Evolutionary conservation across 768 basidiomycete species (phyloP).

Genomic region (Termitomyces sp.): DNA sequence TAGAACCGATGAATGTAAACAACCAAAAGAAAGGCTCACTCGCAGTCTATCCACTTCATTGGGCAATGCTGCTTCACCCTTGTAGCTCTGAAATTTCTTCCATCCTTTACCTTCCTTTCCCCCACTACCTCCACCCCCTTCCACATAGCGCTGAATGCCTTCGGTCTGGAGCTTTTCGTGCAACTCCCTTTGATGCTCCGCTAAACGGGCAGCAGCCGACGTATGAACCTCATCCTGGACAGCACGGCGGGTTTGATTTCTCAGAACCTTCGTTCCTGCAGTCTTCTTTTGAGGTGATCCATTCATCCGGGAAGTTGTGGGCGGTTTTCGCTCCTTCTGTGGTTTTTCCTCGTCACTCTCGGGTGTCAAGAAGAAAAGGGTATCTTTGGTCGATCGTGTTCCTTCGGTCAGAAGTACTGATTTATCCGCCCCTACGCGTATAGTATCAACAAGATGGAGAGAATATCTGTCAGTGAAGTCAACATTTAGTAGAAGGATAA

Average conservation of each 20-base stretch:
- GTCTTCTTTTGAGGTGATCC: slow-evolving; percentile 71
- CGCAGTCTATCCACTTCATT: slow-evolving; percentile 76
- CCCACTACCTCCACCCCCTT: slow-evolving; percentile 69
- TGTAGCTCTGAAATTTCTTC: slow-evolving; percentile 97
- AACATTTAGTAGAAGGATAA: slow-evolving; percentile 2
- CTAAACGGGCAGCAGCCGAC: slow-evolving; percentile 73
- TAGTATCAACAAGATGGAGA: slow-evolving; percentile 84
- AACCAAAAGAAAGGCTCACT: slow-evolving; percentile 42
- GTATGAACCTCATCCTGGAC: slow-evolving; percentile 82
- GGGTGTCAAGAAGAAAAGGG: slow-evolving; percentile 78
- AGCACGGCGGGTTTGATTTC: slow-evolving; percentile 88
- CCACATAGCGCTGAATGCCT: slow-evolving; percentile 81
- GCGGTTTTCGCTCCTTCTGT: slow-evolving; percentile 55
- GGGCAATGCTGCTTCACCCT: slow-evolving; percentile 89
- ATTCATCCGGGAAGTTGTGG: slow-evolving; percentile 53
- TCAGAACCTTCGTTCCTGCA: slow-evolving; percentile 80
- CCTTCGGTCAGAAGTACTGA: slow-evolving; percentile 80
- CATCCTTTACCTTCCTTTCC: slow-evolving; percentile 91
- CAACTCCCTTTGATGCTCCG: slow-evolving; percentile 85
- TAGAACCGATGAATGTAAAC: not conserved
- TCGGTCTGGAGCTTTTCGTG: slow-evolving; percentile 75
- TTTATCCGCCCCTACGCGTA: slow-evolving; percentile 69
- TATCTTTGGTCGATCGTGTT: slow-evolving; percentile 80
- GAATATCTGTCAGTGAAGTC: slow-evolving; percentile 60
- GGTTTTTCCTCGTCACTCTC: slow-evolving; percentile 60